Conservation (phyloP, 192 early-diverging fungal genomes). For the Chytriomyces confervae region DNA sequence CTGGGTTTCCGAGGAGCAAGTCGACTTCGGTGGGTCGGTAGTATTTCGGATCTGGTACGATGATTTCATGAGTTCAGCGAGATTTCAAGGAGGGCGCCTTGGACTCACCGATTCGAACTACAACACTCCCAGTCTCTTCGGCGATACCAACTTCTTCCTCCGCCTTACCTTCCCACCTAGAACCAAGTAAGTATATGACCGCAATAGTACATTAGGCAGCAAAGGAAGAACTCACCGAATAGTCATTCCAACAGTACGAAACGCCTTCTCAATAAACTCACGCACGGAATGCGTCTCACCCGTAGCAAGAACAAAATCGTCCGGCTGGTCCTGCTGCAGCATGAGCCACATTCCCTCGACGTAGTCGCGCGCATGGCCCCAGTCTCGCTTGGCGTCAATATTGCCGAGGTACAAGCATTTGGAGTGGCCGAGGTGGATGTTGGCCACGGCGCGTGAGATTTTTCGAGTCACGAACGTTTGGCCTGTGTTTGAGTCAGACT, state of each 20-base stretch:
- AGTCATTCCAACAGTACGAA: constrained; percentile 61
- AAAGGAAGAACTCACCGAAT: constrained; percentile 50
- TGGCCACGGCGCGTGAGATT: constrained; percentile 77
- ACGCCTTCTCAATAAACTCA: constrained; percentile 78
- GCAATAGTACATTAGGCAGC: too few relatives aligned
- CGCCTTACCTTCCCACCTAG: constrained; percentile 38
- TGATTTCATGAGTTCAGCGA: constrained; percentile 40
- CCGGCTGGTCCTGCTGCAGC: constrained; percentile 74
- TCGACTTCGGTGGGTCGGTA: constrained; percentile 84
- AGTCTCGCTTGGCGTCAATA: constrained; percentile 80
- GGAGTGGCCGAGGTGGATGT: constrained; percentile 70
- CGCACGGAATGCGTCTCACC: constrained; percentile 82
- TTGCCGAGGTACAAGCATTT: constrained; percentile 77
- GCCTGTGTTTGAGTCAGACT: constrained; percentile 23
- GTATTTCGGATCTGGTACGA: constrained; percentile 73
- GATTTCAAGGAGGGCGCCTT: constrained; percentile 43
- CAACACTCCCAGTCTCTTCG: constrained; percentile 45
- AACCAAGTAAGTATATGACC: not conserved
- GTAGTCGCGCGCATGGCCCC: constrained; percentile 83
- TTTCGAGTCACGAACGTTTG: constrained; percentile 79
- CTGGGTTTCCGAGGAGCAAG: constrained; percentile 72
- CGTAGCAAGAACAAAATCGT: constrained; percentile 79
- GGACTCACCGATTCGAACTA: constrained; percentile 70
- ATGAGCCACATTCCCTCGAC: constrained; percentile 81
- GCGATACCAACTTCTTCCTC: constrained; percentile 43